Base-by-base conservation (phyloP, 108 stramenopile genomes). In the Mediolabrus comicus region DNA sequence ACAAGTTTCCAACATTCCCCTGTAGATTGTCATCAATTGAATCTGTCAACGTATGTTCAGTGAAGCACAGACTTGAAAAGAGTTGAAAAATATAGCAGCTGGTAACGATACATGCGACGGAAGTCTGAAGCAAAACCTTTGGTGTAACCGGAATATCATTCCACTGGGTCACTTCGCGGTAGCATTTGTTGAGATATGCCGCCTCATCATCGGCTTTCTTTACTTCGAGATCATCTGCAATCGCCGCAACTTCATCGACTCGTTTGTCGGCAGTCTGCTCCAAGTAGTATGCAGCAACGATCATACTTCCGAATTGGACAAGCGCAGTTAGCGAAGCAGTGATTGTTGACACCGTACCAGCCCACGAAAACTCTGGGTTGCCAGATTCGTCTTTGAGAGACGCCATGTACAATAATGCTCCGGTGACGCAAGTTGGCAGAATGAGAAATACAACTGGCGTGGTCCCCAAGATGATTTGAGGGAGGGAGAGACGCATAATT, bases 391-490 rank as follows among this genome's bases (percentile, higher is more conserved):
- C 36, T 69, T 38, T 71, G 17, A 81, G 24, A 7, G 56, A 70
- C 3, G 82, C 69, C 85, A 83, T 84, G 63, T 75, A 84, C 12
- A 79, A 36, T 25, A 89, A 78, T 24, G 85, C 38, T 22, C 88
- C 88, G n/a, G 82, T 77, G 12, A 86, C 29, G 54, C 83, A 63
- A 3, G 83, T 84, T 33, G 88, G 88, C 1, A 84, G 53, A 28
- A 86, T 84, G 16, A 89, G 79, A 11, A 85, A 61, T 30, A 84
- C 49, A 2, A 85, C 69, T 41, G 88, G 88, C 28, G 74, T 38
- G 9, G 88, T 86, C 10, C 88, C 88, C n/a, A 89, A 2, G 32
- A 89, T 67, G 53, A 86, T 85, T 35, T 79, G 85, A n/a, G 64
- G 36, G 4, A 89, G 57, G n/a, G 67, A 36, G 24, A 89, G 69